A percentile compares a stretch with the other conserved stretches of the same genome.
These are phyloP conservation scores for Xanthoconium purpureum DNA, from an alignment of 768 basidiomycete genomes.

Conservation along the genomic window DNA sequence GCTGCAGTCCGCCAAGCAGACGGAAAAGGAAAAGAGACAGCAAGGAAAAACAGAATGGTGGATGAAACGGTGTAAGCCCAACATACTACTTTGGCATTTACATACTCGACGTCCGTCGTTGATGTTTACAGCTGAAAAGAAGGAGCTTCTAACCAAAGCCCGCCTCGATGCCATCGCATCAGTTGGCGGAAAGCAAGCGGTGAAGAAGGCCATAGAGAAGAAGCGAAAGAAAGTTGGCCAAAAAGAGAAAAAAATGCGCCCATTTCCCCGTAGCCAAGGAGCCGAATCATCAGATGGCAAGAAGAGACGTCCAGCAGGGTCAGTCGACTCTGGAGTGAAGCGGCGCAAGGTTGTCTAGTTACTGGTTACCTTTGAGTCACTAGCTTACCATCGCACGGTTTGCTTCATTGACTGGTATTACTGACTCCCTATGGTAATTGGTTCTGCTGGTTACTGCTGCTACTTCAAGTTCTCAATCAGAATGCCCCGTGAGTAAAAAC, in stretches of 20 bases:
- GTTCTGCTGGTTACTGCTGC: conserved; percentile 28
- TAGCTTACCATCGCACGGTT: background rate
- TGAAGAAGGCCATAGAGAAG: conserved; percentile 87
- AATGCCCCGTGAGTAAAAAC: conserved; percentile 23
- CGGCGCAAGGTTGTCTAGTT: conserved; percentile 22
- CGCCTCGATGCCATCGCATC: conserved; percentile 76
- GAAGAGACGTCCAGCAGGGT: conserved; percentile 14
- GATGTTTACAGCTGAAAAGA: conserved; percentile 64
- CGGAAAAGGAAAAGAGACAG: conserved; percentile 57
- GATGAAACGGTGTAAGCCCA: conserved; percentile 71
- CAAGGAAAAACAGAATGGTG: conserved; percentile 83
- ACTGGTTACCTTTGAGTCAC: background rate
- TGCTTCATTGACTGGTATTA: conserved; percentile 21
- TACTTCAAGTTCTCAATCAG: conserved; percentile 25
- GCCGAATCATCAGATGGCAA: conserved; percentile 9
- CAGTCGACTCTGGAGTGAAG: conserved; percentile 15
- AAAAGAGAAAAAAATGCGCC: conserved; percentile 85
- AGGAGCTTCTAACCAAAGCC: conserved; percentile 66
- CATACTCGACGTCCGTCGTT: background rate
- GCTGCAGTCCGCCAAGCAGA: conserved; percentile 42
- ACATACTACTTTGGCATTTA: background rate
- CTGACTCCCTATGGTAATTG: conserved; percentile 28
- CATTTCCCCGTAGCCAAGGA: conserved; percentile 43
- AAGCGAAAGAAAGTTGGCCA: conserved; percentile 83
- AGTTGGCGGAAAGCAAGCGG: conserved; percentile 73